Percentiles rank a stretch among this genome's conserved stretches.
Conservation (phyloP, 345 rosid species). For the Boechera retrofracta region DNA sequence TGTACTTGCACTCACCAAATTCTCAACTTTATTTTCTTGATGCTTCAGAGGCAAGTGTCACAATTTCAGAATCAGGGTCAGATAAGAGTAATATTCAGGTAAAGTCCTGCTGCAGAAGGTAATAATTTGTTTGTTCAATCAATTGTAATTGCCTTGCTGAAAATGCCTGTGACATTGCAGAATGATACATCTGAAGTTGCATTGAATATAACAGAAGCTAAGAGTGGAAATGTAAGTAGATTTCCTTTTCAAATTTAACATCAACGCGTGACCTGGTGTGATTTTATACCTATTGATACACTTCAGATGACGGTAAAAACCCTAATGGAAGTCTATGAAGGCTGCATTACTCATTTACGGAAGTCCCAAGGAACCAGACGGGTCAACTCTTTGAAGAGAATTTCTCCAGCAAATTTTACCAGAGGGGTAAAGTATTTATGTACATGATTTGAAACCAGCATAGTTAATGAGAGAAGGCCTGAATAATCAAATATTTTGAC, state of each 20-base stretch:
- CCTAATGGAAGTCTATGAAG: constrained; percentile 73
- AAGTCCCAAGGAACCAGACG: constrained; percentile 71
- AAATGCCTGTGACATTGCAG: constrained; percentile 33
- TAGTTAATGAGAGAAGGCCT: constrained; percentile 9
- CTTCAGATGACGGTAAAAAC: constrained; percentile 72
- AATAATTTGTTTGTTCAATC: constrained; percentile 19
- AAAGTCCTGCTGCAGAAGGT: constrained; percentile 23
- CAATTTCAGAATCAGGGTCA: constrained; percentile 54
- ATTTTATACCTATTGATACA: constrained; percentile 11
- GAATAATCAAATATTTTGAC: constrained; percentile 12
- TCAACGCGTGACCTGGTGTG: constrained; percentile 5
- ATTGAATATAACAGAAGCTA: constrained; percentile 46
- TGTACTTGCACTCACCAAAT: constrained; percentile 15
- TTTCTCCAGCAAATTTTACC: constrained; percentile 89
- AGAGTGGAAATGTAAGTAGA: constrained; percentile 62
- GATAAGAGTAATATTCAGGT: constrained; percentile 65
- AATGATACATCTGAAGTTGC: constrained; percentile 44
- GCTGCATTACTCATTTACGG: constrained; percentile 67
- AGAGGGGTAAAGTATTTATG: constrained; percentile 58
- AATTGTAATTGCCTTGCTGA: constrained; percentile 27
- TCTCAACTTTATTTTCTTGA: constrained; percentile 32
- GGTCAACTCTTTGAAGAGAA: constrained; percentile 68
- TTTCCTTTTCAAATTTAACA: background rate
- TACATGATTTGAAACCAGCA: background rate
- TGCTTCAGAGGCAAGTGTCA: constrained; percentile 58